Conservation (phyloP, 352 stramenopile species). For the Phytophthora citrophthora region DNA sequence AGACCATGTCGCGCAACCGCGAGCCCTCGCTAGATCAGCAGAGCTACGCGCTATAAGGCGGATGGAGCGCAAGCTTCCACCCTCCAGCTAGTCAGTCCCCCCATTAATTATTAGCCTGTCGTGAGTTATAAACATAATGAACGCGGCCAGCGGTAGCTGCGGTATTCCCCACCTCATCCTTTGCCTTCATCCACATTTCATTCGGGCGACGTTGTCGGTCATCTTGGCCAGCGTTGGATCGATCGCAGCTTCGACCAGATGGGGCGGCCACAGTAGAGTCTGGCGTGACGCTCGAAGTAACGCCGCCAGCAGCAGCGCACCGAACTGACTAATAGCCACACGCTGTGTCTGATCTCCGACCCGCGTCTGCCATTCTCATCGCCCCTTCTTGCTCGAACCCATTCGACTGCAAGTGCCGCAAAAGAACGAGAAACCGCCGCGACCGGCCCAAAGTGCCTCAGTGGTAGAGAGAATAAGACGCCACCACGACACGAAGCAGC, state of each 20-base stretch:
- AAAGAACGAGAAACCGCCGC: slow-evolving; percentile 21
- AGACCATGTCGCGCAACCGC: slow-evolving; percentile 25
- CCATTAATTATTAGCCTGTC: slow-evolving; percentile 38
- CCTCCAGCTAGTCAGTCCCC: slow-evolving; percentile 25
- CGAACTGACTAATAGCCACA: slow-evolving; percentile 6
- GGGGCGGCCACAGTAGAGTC: slow-evolving; percentile 3
- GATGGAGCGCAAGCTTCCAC: slow-evolving; percentile 1
- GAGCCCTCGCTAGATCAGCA: slow-evolving; percentile 60
- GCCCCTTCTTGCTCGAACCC: slow-evolving; percentile 1
- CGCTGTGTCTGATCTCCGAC: slow-evolving; percentile 11
- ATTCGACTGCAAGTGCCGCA: neutral
- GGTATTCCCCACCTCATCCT: slow-evolving; percentile 6
- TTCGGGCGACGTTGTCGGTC: neutral
- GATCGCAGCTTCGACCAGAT: slow-evolving; percentile 25
- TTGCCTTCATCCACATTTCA: neutral
- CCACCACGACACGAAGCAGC: neutral
- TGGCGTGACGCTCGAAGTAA: slow-evolving; percentile 19
- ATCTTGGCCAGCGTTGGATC: slow-evolving; percentile 5
- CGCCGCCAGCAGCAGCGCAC: slow-evolving; percentile 1
- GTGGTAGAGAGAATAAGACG: slow-evolving; percentile 24
- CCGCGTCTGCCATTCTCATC: slow-evolving; percentile 7
- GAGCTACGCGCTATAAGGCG: slow-evolving; percentile 61
- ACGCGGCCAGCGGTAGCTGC: slow-evolving; percentile 41
- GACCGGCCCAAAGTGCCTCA: neutral
- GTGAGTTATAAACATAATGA: slow-evolving; percentile 34